phyloP scores from a whole-genome alignment of 148 eudicot genomes.

The Suaeda aralocaspica region DNA sequence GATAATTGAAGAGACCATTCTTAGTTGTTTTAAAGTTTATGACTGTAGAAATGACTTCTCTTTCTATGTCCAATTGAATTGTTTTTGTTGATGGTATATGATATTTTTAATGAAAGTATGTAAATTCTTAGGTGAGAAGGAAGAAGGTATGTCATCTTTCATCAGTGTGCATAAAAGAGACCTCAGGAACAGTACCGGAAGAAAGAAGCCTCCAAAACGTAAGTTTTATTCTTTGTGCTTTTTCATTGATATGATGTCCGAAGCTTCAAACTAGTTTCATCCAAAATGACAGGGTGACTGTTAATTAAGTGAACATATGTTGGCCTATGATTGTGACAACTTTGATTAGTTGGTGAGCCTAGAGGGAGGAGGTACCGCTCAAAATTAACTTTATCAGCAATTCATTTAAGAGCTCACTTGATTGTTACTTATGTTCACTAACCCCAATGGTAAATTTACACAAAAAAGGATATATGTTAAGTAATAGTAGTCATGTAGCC shows the following conservation, averaged over 20 bases:
- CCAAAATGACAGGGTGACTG: background rate
- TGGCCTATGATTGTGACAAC: background rate
- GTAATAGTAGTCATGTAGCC: no score
- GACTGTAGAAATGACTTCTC: background rate
- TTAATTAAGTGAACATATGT: background rate
- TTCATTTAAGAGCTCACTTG: no score
- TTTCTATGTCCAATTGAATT: background rate
- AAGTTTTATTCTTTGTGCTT: slow-evolving; percentile 29
- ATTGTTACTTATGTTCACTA: no score
- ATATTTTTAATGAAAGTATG: background rate
- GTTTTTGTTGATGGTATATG: background rate
- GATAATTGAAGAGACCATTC: no score
- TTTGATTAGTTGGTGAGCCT: background rate
- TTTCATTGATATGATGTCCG: background rate
- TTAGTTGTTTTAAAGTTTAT: no score
- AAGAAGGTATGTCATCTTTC: slow-evolving; percentile 28
- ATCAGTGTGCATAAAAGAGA: slow-evolving; percentile 13
- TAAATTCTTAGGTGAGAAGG: slow-evolving; percentile 34
- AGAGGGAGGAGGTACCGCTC: background rate
- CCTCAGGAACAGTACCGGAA: slow-evolving; percentile 16
- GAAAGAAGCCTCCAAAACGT: slow-evolving; percentile 54
- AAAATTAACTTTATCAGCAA: no score
- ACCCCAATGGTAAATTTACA: no score
- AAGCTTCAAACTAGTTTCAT: background rate
- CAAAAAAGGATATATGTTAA: no score